A percentile compares a stretch with the other conserved stretches of the same genome.
These are phyloP conservation scores for Salvia rosmarinus DNA, from an alignment of 257 asterid genomes.

Conservation along the genomic window DNA sequence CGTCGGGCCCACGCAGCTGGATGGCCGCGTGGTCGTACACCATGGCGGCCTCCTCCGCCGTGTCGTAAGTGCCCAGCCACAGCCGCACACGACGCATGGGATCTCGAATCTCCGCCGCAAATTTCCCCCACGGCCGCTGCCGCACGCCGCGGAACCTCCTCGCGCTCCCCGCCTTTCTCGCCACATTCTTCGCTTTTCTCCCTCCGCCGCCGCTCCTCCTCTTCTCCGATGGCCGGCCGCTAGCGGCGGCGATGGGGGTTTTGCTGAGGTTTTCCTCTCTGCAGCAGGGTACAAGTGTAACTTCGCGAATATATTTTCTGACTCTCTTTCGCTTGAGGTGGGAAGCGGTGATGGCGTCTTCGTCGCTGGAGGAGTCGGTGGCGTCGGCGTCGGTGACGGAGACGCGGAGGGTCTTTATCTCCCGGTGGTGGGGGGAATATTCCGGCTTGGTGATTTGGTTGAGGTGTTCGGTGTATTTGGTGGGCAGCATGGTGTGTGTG, in stretches of 20 bases:
- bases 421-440: conserved; percentile 24
- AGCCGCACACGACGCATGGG: conserved; percentile 72
- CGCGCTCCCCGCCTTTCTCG: conserved; percentile 25
- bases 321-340: conserved; percentile 44
- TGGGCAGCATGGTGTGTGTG: conserved; percentile 33
- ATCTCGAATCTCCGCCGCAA: conserved; percentile 95
- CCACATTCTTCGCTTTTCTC: conserved; percentile 12
- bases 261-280: conserved; percentile 9
- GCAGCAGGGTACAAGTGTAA: conserved; percentile 44
- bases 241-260: neutral
- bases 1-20: conserved; percentile 77
- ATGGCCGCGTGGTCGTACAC: conserved; percentile 92
- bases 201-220: conserved; percentile 10
- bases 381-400: conserved; percentile 82
- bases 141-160: conserved; percentile 80
- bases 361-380: conserved; percentile 87
- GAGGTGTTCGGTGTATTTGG: conserved; percentile 61
- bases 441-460: conserved; percentile 41
- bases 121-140: conserved; percentile 85
- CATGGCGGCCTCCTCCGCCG: conserved; percentile 96
- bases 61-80: conserved; percentile 82
- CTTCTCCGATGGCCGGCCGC: neutral
- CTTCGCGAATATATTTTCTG: conserved; percentile 62
- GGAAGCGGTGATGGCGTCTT: conserved; percentile 32
- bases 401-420: conserved; percentile 46